Base-by-base conservation (phyloP, 192 early-diverging fungal genomes). In the Phlyctochytrium planicorne region DNA sequence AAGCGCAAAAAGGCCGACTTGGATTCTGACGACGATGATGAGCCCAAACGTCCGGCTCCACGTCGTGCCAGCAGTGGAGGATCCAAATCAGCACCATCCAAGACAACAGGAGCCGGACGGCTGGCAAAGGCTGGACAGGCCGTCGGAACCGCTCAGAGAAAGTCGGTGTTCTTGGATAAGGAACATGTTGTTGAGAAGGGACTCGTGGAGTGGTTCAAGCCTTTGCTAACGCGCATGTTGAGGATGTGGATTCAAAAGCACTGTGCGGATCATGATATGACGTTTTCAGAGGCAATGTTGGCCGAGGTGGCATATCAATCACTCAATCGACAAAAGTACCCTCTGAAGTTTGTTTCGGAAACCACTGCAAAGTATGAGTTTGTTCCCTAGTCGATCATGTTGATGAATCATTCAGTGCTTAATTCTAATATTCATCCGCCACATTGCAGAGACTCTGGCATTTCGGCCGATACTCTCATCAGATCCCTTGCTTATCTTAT, bases 61-160 rank as follows among this genome's bases (percentile, higher is more conserved):
- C n/a, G 40, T 50, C n/a, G 40, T 50, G 40, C 40, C 40, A n/a
- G 40, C 40, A 50, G n/a, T 14, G 40, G n/a, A 50, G 40, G 40
- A 10, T 14, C 40, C 40, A 50, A 50, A n/a, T 50, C 40, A n/a
- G 40, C 40, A n/a, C n/a, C n/a, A n/a, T n/a, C n/a, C n/a, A 57
- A 57, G 25, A 57, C 55, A 27, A 57, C 55, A 29, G 55, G 55
- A 29, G 55, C 55, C 25, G 55, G 55, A 10, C 10, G 55, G 10
- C 27, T 57, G 25, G 55, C 55, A 27, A 57, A 57, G 55, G 55
- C 55, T 14, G 55, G 55, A 57, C 55, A 57, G 27, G 55, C 55
- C 6, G 55, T 57, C 27, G 55, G 55, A 6, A 57, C 55, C 6
- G 16, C 55, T 4, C 55, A 57, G 25, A 14, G 55, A 29, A 57